Conservation (phyloP, 208 protist genomes). For the Leishmania aethiopica region DNA sequence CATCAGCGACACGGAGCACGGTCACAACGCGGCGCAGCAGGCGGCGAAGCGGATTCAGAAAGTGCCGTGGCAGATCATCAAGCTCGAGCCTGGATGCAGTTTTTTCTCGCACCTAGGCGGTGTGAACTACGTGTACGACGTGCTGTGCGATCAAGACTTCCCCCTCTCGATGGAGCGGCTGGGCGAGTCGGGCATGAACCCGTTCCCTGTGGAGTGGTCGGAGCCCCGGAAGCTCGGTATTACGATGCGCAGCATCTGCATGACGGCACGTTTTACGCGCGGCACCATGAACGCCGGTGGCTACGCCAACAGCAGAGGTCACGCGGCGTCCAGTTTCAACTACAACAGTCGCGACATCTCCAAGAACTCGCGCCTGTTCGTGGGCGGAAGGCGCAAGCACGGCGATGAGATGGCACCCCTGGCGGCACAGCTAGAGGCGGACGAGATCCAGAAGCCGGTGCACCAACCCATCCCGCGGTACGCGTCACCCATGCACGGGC, state of each 20-base stretch:
- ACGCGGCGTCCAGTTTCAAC: constrained; percentile 50
- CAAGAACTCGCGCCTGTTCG: constrained; percentile 70
- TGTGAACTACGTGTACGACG: constrained; percentile 80
- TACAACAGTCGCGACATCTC: constrained; percentile 67
- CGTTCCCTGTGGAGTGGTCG: constrained; percentile 89
- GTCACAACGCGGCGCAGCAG: constrained; percentile 53
- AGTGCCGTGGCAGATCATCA: constrained; percentile 72
- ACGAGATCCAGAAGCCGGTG: constrained; percentile 67
- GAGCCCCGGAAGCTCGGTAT: constrained; percentile 87
- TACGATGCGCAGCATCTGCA: constrained; percentile 81
- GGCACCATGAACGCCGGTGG: constrained; percentile 83
- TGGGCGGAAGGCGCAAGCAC: constrained; percentile 56
- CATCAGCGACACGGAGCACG: constrained; percentile 60
- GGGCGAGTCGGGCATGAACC: constrained; percentile 83
- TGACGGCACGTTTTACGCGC: constrained; percentile 75
- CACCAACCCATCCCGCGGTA: constrained; percentile 81
- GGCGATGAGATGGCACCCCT: constrained; percentile 65
- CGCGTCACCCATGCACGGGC: constrained; percentile 73
- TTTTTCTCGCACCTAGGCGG: constrained; percentile 81
- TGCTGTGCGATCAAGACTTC: constrained; percentile 90
- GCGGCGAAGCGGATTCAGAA: constrained; percentile 48
- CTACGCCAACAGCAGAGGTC: constrained; percentile 62
- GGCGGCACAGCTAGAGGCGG: constrained; percentile 70
- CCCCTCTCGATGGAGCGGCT: constrained; percentile 79
- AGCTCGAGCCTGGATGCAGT: constrained; percentile 70